Evolutionary conservation across 768 basidiomycete species (phyloP), one percentile per base, ranked within the genome.

Genomic region (Mycena filopes): DNA sequence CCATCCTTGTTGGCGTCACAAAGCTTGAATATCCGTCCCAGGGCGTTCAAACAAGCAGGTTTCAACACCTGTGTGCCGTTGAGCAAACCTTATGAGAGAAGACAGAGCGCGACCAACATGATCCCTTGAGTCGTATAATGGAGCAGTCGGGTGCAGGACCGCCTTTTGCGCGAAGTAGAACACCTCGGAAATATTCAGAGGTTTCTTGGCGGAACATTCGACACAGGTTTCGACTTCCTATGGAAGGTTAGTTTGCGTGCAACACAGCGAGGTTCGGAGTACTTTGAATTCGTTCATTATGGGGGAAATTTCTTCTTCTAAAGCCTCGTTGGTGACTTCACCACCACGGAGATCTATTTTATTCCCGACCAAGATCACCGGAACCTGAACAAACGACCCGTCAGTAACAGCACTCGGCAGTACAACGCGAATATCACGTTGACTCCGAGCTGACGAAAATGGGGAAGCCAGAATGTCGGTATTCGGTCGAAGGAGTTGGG

Each of bases 251-350:
- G 60, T 67, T 23, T 48, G 51, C 51, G 56, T 46, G 63, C 38
- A 56, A 41, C 48, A 55, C 59, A 67, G 55, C 25, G 36, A 45
- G 41, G 55, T 23, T 1, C 4, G 25, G 72, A 79, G 59, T 73
- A 90, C 96, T 87, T 99, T 99, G 89, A 97, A 99, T 78, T 99
- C 97, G 70, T 92, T 90, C 97, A 99, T 99, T 59, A 99, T 95
- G 31, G 97, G 97, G 60, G 93, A 78, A 68, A 99, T 96, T 78
- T 99, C 97, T 66, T 92, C 95, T 77, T 97, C 95, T 65, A 99
- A 79, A 3, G 92, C 94, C 74, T 97, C 90, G 72, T 98, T 97
- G 28, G 96, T 95, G 42, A 98, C 94, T 73, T 93, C 89, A 2
- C 96, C 96, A 5, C 94, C 95, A 20, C 97, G 85, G 50, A 98